Percentiles rank a stretch among this genome's conserved stretches.
phyloP scores from a whole-genome alignment of 129 eudicot genomes.

The Pseudognaphalium luteoalbum region DNA sequence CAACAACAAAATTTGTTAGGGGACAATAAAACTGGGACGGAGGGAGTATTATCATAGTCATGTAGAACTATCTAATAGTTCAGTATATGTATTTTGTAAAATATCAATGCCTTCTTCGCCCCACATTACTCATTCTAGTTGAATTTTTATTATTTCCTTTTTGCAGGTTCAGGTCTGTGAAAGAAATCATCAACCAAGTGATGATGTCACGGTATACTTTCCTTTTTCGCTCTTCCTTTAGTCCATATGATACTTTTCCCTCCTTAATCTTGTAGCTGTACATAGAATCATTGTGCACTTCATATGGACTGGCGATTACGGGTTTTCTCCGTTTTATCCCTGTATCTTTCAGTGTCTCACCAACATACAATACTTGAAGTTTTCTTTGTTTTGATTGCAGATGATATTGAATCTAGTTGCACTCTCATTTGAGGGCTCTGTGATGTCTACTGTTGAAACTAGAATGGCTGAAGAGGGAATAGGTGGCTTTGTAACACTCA shows the following conservation, averaged over 20 bases:
- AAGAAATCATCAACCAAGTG: constrained; percentile 94
- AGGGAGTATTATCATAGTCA: neutral
- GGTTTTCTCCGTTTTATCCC: neutral
- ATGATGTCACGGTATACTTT: constrained; percentile 66
- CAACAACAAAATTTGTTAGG: too few species aligned
- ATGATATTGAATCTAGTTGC: constrained; percentile 68
- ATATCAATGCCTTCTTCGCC: constrained; percentile 2
- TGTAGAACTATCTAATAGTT: neutral
- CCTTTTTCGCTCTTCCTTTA: neutral
- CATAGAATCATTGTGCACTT: neutral
- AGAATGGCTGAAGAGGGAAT: constrained; percentile 90
- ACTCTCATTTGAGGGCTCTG: constrained; percentile 79
- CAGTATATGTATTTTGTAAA: neutral
- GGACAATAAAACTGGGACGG: too few species aligned
- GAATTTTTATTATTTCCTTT: neutral
- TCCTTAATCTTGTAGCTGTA: neutral
- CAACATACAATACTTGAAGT: neutral
- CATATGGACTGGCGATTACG: neutral
- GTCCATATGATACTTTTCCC: neutral
- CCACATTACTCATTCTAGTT: constrained; percentile 23
- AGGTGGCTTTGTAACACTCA: constrained; percentile 82
- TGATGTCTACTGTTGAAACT: constrained; percentile 86
- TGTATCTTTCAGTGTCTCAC: neutral
- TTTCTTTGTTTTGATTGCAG: constrained; percentile 40
- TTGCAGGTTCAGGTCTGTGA: constrained; percentile 89